These are phyloP conservation scores for Trypanosoma lewisi DNA, from an alignment of 208 protist species.

Conservation along the genomic window DNA sequence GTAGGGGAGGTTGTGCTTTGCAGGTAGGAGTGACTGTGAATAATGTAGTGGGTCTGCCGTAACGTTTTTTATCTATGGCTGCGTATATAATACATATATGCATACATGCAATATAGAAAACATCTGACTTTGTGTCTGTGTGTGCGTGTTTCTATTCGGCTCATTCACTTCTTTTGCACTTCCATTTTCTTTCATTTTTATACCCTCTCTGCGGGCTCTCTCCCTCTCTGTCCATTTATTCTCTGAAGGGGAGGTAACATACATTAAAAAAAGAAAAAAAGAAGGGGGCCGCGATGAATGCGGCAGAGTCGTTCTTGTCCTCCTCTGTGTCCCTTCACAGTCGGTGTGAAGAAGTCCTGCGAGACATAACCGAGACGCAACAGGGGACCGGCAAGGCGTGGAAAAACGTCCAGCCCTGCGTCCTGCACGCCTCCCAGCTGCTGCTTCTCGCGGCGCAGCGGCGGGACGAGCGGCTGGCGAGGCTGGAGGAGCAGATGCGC, in stretches of 20 bases:
- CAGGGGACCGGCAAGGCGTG: constrained; percentile 42
- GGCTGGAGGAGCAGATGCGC: constrained; percentile 32
- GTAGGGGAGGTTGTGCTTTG: not conserved
- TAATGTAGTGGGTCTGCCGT: not conserved
- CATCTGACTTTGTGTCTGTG: too few relatives aligned
- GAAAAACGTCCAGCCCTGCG: constrained; percentile 77
- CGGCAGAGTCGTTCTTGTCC: not conserved
- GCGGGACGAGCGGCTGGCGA: constrained; percentile 21
- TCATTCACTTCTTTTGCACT: too few relatives aligned
- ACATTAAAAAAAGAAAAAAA: not conserved
- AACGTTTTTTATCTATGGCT: too few relatives aligned
- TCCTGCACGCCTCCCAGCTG: constrained; percentile 29
- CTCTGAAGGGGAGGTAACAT: not conserved
- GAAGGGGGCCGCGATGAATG: not conserved
- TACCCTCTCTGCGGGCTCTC: too few relatives aligned
- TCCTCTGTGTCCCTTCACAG: not conserved
- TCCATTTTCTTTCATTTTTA: too few relatives aligned
- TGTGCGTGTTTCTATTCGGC: too few relatives aligned
- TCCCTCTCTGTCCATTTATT: not conserved
- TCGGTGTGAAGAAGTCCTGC: constrained; percentile 28
- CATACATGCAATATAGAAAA: too few relatives aligned
- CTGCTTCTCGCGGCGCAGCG: constrained; percentile 20
- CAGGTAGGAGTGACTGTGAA: not conserved
- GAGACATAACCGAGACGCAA: constrained; percentile 43
- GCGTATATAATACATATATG: too few relatives aligned